These are phyloP conservation scores for Xylaria polymorpha DNA, from an alignment of 2,329 filamentous ascomycete species.

Conservation along the genomic window DNA sequence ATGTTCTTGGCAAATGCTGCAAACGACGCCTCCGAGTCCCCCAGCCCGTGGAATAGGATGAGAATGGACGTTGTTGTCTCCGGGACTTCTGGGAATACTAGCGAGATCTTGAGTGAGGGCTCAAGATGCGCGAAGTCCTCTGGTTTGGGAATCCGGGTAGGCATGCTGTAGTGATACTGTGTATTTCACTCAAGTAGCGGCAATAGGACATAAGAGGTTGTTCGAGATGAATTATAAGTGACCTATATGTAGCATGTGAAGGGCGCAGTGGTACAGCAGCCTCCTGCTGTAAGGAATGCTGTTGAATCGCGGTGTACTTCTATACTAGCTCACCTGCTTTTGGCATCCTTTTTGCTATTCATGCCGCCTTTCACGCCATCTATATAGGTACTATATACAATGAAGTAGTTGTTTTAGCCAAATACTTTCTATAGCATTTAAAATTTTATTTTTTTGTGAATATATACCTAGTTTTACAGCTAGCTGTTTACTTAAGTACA, in stretches of 20 bases:
- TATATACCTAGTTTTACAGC: no score
- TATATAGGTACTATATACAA: no score
- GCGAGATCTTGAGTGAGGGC: slow-evolving; percentile 56
- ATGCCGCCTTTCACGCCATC: no score
- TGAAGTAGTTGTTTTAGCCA: no score
- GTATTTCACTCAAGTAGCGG: not conserved
- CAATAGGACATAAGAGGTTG: not conserved
- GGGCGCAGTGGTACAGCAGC: no score
- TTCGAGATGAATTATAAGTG: not conserved
- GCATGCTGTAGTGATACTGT: not conserved
- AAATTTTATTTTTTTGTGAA: no score
- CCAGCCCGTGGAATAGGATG: slow-evolving; percentile 85
- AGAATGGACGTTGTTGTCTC: slow-evolving; percentile 79
- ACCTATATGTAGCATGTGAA: not conserved
- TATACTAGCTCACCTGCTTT: no score
- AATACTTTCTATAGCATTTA: no score
- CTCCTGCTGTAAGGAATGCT: no score
- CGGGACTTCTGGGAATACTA: slow-evolving; percentile 63
- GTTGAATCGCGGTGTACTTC: no score
- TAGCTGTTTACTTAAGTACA: no score
- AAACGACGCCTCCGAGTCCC: slow-evolving; percentile 78
- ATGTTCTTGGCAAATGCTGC: slow-evolving; percentile 74
- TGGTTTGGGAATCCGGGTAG: slow-evolving; percentile 60
- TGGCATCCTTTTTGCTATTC: no score
- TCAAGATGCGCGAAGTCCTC: slow-evolving; percentile 62